A percentile compares a stretch with the other conserved stretches of the same genome.
Conservation (phyloP, 257 asterid genomes). For the Nicotiana benthamiana region DNA sequence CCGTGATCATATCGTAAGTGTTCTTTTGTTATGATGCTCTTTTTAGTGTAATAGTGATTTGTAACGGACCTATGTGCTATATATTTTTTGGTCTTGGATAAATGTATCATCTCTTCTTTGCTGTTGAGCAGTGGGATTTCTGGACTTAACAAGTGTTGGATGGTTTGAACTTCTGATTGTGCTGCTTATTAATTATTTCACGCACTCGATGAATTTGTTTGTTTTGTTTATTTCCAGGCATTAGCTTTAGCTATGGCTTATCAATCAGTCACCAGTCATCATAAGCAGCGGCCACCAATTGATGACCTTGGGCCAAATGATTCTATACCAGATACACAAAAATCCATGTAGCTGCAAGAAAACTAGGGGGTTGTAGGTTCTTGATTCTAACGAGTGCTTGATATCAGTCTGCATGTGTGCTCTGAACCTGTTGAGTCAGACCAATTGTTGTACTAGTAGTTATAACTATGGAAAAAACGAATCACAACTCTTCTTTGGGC, state of each 20-base stretch:
- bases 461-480: neutral
- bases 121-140: neutral
- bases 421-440: neutral
- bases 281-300: constrained; percentile 21
- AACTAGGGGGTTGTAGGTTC: constrained; percentile 12
- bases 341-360: constrained; percentile 27
- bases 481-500: neutral
- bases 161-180: neutral
- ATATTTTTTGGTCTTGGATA: neutral
- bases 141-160: neutral
- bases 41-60: neutral
- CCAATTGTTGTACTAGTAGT: neutral
- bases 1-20: constrained; percentile 74
- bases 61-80: neutral
- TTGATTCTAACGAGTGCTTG: neutral
- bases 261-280: constrained; percentile 19
- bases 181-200: neutral
- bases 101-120: neutral
- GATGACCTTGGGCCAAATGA: constrained; percentile 31
- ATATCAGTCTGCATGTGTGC: neutral
- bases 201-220: neutral
- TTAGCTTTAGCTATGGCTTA: constrained; percentile 20
- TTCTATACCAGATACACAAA: constrained; percentile 35
- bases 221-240: constrained; percentile 10
- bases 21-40: neutral